Evolutionary conservation across 225 moss, liverwort and hornwort genomes (phyloP), one percentile per base, ranked within the genome.

Genomic region (Anthoceros angustus): DNA sequence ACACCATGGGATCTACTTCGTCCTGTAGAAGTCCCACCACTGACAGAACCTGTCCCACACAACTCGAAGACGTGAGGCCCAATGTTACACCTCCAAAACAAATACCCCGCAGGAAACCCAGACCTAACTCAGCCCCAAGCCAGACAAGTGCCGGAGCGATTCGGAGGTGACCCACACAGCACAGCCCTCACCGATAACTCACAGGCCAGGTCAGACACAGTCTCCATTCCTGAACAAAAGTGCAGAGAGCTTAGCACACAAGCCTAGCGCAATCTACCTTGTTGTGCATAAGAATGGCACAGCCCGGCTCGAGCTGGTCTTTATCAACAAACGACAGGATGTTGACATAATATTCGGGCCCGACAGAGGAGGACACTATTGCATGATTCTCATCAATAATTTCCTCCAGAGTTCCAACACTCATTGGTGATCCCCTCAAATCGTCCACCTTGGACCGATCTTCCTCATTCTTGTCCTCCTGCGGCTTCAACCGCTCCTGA

Each of bases 331-430:
- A 86, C 39, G 95, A 98, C 71, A 98, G 78, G 61, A 98, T 98
- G 65, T 98, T 98, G 32, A 98, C 95, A 42, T 92, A 98, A 70
- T 98, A 98, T 72, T 98, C 95, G 0, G 95, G 95, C 39, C 95
- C 95, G 12, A 98, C 88, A 43, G 95, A 89, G 12, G 95, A 98
- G 9, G 95, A 92, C 1, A 98, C 95, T 72, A 98, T 98, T 9
- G 92, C 95, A 62, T 98, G 95, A 75, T 98, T 98, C 78, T 98
- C 95, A 43, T 98, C 95, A 32, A 98, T 98, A 67, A 98, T 98
- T 62, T 98, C 95, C 77, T 98, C 95, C 75, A 98, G 76, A 66
- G 72, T 98, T 61, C 95, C 95, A 9, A 98, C 92, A 60, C 95
- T 98, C 95, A 98, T 98, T 8, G 95, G 95, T 15, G 95, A 98